Base-by-base conservation (phyloP, 164 flowering plant genomes). In the Vitis rotundifolia region DNA sequence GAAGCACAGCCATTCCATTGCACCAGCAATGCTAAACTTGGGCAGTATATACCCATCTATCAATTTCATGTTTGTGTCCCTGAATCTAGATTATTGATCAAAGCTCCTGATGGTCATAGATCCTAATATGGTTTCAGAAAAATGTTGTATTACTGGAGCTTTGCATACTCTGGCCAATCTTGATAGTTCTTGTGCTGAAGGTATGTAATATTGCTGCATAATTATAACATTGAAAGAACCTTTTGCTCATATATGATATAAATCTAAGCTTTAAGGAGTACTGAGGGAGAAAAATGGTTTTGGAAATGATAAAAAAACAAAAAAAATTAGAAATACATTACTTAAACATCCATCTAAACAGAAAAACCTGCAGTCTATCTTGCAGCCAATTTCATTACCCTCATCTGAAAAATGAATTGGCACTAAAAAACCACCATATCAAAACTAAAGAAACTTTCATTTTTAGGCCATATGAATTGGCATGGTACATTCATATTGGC, bases 81-180 rank as follows among this genome's bases (percentile, higher is more conserved):
- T 63, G 66, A 87, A 87, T 73, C 87, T 73, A 3, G 76, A 14
- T 73, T 80, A 83, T 48, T 82, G 85, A 44, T 84, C 77, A 66
- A 85, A 87, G 72, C 89, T 71, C 60, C 89, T 73, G 9, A 87
- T 87, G 12, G 91, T 87, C 19, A 78, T 72, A 53, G 86, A 65
- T 55, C 91, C 91, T 9, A 87, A 78, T 26, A 87, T 77, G 14
- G 91, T 74, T 71, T 86, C 89, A 5, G 88, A 68, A 74, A 85
- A 87, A 69, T 85, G 88, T 15, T 85, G 91, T 53, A 85, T 81
- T 3, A 85, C 75, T 8, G 91, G 91, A 71, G 89, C 87, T 70
- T 82, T 82, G 75, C 80, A 72, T 11, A 82, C 82, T 28, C 91
- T 86, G 31, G 57, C 76, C 67, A 87, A 64, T 65, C 91, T 72